A percentile compares a stretch with the other conserved stretches of the same genome.
These are phyloP conservation scores for Botryosphaeria dothidea DNA, from an alignment of 2,329 filamentous ascomycete genomes.

Conservation along the genomic window DNA sequence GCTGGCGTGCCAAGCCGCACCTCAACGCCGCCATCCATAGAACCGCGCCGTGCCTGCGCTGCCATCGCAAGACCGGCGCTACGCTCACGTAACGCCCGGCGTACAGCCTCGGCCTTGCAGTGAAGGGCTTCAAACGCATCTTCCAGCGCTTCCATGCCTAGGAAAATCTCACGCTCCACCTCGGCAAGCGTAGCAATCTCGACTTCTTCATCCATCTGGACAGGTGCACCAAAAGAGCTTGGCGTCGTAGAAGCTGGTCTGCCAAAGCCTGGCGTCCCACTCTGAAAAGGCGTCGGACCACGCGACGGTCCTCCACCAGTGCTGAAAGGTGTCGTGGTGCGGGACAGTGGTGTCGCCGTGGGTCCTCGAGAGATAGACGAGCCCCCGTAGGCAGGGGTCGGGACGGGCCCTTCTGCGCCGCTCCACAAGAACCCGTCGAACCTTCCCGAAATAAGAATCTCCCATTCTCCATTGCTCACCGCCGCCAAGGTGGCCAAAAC, in stretches of 20 bases:
- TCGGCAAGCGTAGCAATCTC: conserved; percentile 89
- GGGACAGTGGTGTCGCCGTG: conserved; percentile 41
- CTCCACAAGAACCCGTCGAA: conserved; percentile 97
- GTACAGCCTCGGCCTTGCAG: conserved; percentile 76
- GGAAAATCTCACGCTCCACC: conserved; percentile 89
- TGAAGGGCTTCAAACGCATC: conserved; percentile 94
- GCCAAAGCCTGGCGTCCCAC: conserved; percentile 2
- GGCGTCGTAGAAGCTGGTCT: conserved; percentile 29
- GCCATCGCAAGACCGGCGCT: conserved; percentile 73
- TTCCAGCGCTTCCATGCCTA: conserved; percentile 90
- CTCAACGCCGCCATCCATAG: conserved; percentile 41
- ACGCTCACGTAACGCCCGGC: conserved; percentile 76
- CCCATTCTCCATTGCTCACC: conserved; percentile 93
- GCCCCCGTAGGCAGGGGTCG: conserved; percentile 20
- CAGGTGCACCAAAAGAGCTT: conserved; percentile 64
- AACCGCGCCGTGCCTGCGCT: conserved; percentile 58
- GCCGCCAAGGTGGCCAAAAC: conserved; percentile 83
- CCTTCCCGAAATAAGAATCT: conserved; percentile 87
- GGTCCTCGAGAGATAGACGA: conserved; percentile 29
- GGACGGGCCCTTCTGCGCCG: conserved; percentile 67
- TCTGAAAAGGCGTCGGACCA: conserved; percentile 51
- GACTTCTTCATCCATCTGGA: conserved; percentile 90
- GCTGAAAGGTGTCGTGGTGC: conserved; percentile 56
- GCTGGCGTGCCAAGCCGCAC: conserved; percentile 53
- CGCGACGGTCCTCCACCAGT: conserved; percentile 50